phyloP scores from a whole-genome alignment of 306 rosid species.

The Glycine tomentella region DNA sequence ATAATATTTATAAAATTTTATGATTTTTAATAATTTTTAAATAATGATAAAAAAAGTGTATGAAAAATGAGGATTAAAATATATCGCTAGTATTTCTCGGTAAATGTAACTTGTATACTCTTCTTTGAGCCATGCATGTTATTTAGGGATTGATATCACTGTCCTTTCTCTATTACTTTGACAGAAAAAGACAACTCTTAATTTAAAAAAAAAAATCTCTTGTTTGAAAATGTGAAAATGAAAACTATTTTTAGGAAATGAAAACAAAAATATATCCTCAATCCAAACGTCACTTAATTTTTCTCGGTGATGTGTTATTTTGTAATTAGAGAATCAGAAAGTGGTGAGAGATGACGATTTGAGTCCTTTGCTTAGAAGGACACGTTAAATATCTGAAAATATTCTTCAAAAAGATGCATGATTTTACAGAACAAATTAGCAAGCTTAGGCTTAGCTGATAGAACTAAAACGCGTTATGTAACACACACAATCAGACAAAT shows the following conservation, averaged over 20 bases:
- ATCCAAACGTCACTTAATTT: too few species aligned
- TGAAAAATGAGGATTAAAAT: too few species aligned
- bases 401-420: background rate
- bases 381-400: background rate
- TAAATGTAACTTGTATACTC: too few species aligned
- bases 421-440: background rate
- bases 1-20: too few species aligned
- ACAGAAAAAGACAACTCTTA: background rate
- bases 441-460: background rate
- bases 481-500: conserved; percentile 2
- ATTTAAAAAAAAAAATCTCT: background rate
- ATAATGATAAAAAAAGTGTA: too few species aligned
- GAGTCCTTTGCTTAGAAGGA: background rate
- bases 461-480: background rate
- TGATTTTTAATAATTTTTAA: too few species aligned
- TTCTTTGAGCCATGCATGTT: background rate
- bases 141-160: background rate
- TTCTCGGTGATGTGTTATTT: background rate
- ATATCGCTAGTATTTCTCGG: too few species aligned
- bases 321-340: background rate
- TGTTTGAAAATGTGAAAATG: background rate
- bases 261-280: too few species aligned
- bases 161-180: background rate
- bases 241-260: too few species aligned
- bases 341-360: background rate